Evolutionary conservation across 2,329 filamentous ascomycete genomes (phyloP), one percentile per base, ranked within the genome.

Genomic region (Ilyonectria destructans): DNA sequence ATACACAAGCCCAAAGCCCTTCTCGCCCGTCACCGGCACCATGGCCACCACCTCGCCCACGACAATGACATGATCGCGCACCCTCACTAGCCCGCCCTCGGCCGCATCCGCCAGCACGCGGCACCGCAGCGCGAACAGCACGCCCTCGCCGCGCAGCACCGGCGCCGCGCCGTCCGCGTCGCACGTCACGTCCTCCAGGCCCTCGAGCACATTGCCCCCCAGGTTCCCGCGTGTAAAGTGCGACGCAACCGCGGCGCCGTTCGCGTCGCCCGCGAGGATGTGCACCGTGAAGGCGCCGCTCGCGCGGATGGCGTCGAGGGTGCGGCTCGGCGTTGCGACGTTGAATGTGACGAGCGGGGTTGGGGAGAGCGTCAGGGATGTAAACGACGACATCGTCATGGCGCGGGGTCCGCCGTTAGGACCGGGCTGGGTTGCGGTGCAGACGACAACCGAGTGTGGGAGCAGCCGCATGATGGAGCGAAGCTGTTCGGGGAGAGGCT

Each of bases 301-400:
- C 15, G 74, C 77, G 17, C 75, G 68, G 23, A 90, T 82, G 9
- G 88, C 87, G 65, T 87, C 83, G 26, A 88, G 81, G 13, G 88
- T 90, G 13, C 86, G 84, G 75, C 87, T 89, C 21, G 88, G 88
- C 31, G 85, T 82, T 26, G 84, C 83, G 56, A 90, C 82, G 79
- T 90, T 90, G 81, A 90, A 90, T 0, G 84, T 85, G 7, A 90
- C 78, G 12, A 87, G 80, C 1, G 88, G 87, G 29, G 79, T 82
- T 0, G 88, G 87, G n/a, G 75, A 71, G 19, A 90, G 81, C 17
- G 86, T 84, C 29, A 90, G 78, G 0, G 87, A 89, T 2, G 88
- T 88, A 69, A 90, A 85, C 2, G 87, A 89, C 7, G 88, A 90
- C 82, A 89, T 87, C 35, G 88, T 90, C 84, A 90, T 88, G 55